Conservation (phyloP, 331 rosid genomes). For the Spiraea crenata region DNA sequence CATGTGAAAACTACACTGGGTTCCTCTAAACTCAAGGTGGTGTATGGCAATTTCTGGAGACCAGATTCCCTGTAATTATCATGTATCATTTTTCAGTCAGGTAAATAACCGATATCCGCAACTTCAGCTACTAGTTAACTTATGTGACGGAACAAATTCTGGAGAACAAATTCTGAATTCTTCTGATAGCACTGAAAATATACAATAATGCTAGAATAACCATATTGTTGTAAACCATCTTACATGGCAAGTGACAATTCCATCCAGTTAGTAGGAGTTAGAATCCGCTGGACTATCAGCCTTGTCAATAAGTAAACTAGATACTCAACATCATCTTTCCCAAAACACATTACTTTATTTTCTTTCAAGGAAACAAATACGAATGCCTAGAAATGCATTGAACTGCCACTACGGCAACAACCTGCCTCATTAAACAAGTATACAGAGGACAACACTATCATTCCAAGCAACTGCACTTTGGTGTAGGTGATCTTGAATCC, state of each 20-base stretch:
- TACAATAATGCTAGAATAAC: no score
- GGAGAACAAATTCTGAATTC: background rate
- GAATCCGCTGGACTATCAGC: background rate
- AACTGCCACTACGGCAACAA: background rate
- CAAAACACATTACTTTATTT: background rate
- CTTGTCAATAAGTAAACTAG: background rate
- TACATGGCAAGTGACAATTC: no score
- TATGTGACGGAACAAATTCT: background rate
- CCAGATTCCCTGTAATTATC: background rate
- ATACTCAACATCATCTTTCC: slow-evolving; percentile 1
- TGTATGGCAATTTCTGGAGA: background rate
- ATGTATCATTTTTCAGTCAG: background rate
- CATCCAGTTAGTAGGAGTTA: no score
- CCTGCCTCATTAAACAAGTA: background rate
- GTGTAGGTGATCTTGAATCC: slow-evolving; percentile 59
- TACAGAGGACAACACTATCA: background rate
- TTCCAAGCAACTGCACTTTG: slow-evolving; percentile 48
- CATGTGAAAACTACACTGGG: background rate
- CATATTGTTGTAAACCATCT: no score
- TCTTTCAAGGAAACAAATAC: background rate
- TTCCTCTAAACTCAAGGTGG: slow-evolving; percentile 10
- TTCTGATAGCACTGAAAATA: background rate
- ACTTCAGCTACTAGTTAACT: background rate
- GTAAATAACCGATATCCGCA: background rate
- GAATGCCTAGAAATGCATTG: background rate